A percentile compares a stretch with the other conserved stretches of the same genome.
Evolutionary conservation across 768 basidiomycete genomes (phyloP).

Genomic region (Rhodosporidiobolus sp.): DNA sequence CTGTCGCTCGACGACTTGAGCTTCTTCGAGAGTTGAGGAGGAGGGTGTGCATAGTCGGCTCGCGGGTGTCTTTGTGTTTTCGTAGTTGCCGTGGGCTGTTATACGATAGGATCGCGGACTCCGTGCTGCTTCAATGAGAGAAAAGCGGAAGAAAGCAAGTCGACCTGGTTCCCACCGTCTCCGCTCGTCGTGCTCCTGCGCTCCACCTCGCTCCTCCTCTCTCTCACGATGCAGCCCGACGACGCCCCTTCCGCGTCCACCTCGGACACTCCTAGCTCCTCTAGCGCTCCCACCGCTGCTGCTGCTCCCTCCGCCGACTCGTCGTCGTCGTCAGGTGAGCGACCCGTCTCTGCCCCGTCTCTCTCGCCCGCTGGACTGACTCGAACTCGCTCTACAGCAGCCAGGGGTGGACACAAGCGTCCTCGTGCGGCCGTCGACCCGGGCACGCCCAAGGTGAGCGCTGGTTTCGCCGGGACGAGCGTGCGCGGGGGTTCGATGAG

Average conservation of each 20-base stretch:
- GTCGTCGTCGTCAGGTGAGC: conserved; percentile 16
- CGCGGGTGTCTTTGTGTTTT: not conserved
- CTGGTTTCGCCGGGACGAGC: not conserved
- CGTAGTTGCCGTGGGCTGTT: not conserved
- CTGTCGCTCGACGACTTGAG: conserved; percentile 26
- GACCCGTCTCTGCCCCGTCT: not conserved
- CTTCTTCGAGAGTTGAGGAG: conserved; percentile 31
- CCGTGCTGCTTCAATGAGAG: not conserved
- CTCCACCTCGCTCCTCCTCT: not conserved
- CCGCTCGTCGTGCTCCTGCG: not conserved
- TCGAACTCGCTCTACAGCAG: not conserved
- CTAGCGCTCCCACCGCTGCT: not conserved
- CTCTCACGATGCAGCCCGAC: not conserved
- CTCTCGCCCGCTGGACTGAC: not conserved
- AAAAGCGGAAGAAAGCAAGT: not conserved
- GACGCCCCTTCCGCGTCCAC: not conserved
- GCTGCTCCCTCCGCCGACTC: not conserved
- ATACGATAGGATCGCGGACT: not conserved
- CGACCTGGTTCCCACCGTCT: not conserved
- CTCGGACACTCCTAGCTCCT: not conserved
- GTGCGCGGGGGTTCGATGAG: not conserved
- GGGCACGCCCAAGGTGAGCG: conserved; percentile 20
- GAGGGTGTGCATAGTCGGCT: not conserved
- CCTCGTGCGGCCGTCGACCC: conserved; percentile 26
- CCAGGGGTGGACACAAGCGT: conserved; percentile 12